These are phyloP conservation scores for Ciborinia camelliae DNA, from an alignment of 2,329 filamentous ascomycete genomes.

Conservation along the genomic window DNA sequence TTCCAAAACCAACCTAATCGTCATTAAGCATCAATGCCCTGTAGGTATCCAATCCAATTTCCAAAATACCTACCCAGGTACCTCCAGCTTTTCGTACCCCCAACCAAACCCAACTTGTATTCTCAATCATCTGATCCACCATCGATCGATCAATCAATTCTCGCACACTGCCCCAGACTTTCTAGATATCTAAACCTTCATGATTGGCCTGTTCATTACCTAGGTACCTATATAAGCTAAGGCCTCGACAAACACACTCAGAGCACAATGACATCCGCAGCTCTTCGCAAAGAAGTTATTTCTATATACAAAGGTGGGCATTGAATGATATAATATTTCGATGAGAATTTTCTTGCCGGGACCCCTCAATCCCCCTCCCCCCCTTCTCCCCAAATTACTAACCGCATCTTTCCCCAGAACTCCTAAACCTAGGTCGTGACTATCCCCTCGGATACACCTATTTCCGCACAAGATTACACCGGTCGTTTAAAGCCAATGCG, in stretches of 20 bases:
- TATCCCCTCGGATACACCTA: conserved; percentile 84
- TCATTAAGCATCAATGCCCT: not conserved
- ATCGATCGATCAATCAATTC: too few relatives aligned
- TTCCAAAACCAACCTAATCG: not conserved
- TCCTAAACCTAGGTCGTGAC: conserved; percentile 77
- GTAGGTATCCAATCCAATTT: too few relatives aligned
- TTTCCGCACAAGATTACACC: conserved; percentile 77
- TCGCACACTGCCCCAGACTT: too few relatives aligned
- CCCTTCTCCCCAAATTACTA: not conserved
- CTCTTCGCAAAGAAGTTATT: conserved; percentile 73
- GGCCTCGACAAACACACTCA: not conserved
- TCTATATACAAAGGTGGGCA: conserved; percentile 85
- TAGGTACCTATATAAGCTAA: too few relatives aligned
- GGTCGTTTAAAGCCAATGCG: conserved; percentile 77
- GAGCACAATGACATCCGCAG: not conserved
- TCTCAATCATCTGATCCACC: not conserved
- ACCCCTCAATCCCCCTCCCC: too few relatives aligned
- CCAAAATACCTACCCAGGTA: not conserved
- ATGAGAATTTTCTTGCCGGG: too few relatives aligned
- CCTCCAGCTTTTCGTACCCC: too few relatives aligned
- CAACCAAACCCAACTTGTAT: not conserved
- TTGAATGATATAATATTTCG: too few relatives aligned
- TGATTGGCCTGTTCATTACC: too few relatives aligned
- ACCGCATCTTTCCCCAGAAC: conserved; percentile 55
- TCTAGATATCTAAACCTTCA: too few relatives aligned